Conservation (phyloP, 2,329 filamentous ascomycete genomes). For the Aspergillus cejpii region DNA sequence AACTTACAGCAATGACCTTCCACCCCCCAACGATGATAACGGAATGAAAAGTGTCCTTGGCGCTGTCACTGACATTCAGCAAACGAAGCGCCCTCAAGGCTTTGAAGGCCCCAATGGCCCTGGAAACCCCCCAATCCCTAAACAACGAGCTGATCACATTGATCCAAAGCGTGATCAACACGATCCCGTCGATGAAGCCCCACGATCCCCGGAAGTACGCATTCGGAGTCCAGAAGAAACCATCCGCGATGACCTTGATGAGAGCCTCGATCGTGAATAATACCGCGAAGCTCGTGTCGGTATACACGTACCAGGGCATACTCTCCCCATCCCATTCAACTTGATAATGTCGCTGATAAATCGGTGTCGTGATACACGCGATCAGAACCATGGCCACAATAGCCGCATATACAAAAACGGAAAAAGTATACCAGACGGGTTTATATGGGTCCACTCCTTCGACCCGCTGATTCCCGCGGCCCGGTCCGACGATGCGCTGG, state of each 20-base stretch:
- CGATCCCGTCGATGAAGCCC: slow-evolving; percentile 90
- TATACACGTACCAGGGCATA: slow-evolving; percentile 78
- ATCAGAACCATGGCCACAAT: slow-evolving; percentile 98
- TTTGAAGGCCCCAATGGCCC: slow-evolving; percentile 94
- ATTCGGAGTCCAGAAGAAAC: slow-evolving; percentile 93
- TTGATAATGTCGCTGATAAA: slow-evolving; percentile 85
- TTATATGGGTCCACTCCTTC: slow-evolving; percentile 87
- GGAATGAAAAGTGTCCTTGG: slow-evolving; percentile 92
- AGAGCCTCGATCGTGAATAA: slow-evolving; percentile 79
- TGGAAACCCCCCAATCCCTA: slow-evolving; percentile 75
- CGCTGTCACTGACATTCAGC: slow-evolving; percentile 92
- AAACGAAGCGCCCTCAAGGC: slow-evolving; percentile 83
- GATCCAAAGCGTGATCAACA: slow-evolving; percentile 89
- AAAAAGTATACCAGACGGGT: slow-evolving; percentile 85
- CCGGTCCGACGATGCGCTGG: slow-evolving; percentile 84
- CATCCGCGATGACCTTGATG: slow-evolving; percentile 92
- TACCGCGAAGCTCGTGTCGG: slow-evolving; percentile 79
- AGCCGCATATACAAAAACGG: slow-evolving; percentile 83
- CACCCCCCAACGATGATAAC: slow-evolving; percentile 88
- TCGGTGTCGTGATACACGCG: slow-evolving; percentile 85
- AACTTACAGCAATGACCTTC: slow-evolving; percentile 76
- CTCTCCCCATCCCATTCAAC: slow-evolving; percentile 51
- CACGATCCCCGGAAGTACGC: slow-evolving; percentile 94
- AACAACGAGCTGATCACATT: slow-evolving; percentile 79
- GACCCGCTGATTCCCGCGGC: slow-evolving; percentile 75